These are phyloP conservation scores for Mucor lusitanicus DNA, from an alignment of 371 early-diverging fungal genomes.

Conservation along the genomic window DNA sequence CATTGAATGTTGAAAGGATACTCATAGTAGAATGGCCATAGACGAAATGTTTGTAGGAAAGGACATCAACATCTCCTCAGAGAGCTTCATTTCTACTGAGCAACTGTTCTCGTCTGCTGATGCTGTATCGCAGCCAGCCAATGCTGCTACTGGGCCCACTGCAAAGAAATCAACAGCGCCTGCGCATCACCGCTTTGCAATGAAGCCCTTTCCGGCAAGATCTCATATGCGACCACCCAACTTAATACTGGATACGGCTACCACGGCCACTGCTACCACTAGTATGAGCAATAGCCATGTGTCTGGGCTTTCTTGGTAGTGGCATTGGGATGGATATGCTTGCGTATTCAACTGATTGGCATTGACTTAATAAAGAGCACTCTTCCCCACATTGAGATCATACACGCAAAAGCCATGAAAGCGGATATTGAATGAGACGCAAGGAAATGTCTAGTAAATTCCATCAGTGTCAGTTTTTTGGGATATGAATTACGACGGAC, in stretches of 20 bases:
- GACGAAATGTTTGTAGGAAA: conserved; percentile 28
- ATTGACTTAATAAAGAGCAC: not conserved
- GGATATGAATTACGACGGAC: not conserved
- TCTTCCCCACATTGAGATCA: no score
- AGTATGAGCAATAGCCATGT: not conserved
- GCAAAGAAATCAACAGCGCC: not conserved
- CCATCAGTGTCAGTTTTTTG: conserved; percentile 1
- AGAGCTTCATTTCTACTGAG: conserved; percentile 16
- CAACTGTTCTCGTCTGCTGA: conserved; percentile 12
- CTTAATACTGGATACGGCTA: not conserved
- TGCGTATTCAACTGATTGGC: not conserved
- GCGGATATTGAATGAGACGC: not conserved
- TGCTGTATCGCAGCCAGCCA: not conserved
- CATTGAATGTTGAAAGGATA: not conserved
- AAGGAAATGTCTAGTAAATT: conserved; percentile 8
- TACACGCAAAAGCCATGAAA: not conserved
- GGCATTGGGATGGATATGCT: not conserved
- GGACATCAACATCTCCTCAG: conserved; percentile 18
- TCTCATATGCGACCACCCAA: not conserved
- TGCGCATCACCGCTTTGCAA: not conserved
- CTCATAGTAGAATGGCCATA: not conserved
- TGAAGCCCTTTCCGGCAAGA: not conserved
- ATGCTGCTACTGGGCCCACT: not conserved
- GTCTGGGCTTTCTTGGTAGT: not conserved
- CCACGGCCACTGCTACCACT: not conserved